Evolutionary conservation across 2,329 filamentous ascomycete genomes (phyloP).

Genomic region (Aspergillus transmontanensis): DNA sequence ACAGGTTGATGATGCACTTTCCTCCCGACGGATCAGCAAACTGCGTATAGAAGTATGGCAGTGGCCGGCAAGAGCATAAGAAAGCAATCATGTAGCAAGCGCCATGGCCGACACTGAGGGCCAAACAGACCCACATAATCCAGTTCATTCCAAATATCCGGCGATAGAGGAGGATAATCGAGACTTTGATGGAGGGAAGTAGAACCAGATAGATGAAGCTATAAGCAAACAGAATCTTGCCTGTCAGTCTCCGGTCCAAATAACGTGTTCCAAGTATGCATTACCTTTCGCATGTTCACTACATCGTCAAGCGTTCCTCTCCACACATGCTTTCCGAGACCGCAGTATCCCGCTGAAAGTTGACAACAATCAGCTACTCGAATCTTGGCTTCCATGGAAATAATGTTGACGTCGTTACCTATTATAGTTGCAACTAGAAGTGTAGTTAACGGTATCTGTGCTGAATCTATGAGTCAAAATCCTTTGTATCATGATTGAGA

Average conservation of each 20-base stretch:
- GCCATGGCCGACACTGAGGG: background rate
- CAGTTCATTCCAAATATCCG: constrained; percentile 1
- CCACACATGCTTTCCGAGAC: background rate
- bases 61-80: background rate
- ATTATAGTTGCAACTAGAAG: background rate
- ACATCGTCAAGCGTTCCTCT: background rate
- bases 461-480: background rate
- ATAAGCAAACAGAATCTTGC: constrained; percentile 2
- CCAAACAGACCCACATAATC: background rate
- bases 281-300: background rate
- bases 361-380: background rate
- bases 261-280: background rate
- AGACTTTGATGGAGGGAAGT: background rate
- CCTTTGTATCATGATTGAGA: background rate
- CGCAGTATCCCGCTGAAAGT: background rate
- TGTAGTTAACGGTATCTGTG: background rate
- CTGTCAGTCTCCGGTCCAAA: background rate
- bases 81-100: constrained; percentile 1
- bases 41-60: background rate
- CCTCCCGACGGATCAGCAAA: background rate
- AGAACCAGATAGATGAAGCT: background rate
- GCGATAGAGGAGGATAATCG: constrained; percentile 2
- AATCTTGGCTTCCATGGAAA: no score
- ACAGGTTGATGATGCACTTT: background rate
- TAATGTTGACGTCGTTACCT: background rate